Conservation (phyloP, 805 yeast species). For the Metschnikowia koreensis region DNA sequence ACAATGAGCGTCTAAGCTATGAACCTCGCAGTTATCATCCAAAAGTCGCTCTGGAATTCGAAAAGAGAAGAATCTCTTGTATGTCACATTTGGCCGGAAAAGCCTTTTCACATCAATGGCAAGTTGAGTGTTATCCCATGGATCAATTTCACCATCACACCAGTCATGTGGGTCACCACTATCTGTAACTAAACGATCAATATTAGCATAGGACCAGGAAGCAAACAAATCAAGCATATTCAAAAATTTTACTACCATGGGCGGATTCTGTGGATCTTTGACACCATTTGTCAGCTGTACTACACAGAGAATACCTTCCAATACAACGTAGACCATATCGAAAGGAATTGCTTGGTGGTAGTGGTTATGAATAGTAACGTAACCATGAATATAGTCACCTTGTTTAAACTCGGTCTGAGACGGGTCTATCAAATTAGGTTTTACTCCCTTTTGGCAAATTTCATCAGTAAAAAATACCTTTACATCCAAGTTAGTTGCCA, state of each 20-base stretch:
- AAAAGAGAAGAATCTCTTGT: conserved; percentile 43
- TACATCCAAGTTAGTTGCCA: conserved; percentile 29
- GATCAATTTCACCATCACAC: conserved; percentile 47
- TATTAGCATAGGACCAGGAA: conserved; percentile 43
- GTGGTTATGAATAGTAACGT: conserved; percentile 36
- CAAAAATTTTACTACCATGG: conserved; percentile 35
- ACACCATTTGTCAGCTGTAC: conserved; percentile 25
- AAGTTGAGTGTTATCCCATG: conserved; percentile 35
- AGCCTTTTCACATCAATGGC: conserved; percentile 36
- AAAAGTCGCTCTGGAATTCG: conserved; percentile 40
- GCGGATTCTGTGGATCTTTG: conserved; percentile 25
- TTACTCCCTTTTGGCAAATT: conserved; percentile 40
- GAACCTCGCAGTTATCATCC: conserved; percentile 40
- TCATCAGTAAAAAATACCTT: conserved; percentile 35
- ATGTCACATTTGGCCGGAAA: conserved; percentile 38
- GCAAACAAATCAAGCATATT: conserved; percentile 46
- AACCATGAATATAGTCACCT: conserved; percentile 45
- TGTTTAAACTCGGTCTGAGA: conserved; percentile 34
- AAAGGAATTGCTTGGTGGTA: conserved; percentile 34
- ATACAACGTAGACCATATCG: conserved; percentile 45
- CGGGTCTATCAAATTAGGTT: conserved; percentile 34
- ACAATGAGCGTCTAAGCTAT: conserved; percentile 34
- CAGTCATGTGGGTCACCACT: conserved; percentile 37
- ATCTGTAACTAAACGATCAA: conserved; percentile 29
- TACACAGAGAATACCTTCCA: conserved; percentile 36